These are phyloP conservation scores for Diutina catenulata DNA, from an alignment of 1,139 yeast species.

Conservation along the genomic window DNA sequence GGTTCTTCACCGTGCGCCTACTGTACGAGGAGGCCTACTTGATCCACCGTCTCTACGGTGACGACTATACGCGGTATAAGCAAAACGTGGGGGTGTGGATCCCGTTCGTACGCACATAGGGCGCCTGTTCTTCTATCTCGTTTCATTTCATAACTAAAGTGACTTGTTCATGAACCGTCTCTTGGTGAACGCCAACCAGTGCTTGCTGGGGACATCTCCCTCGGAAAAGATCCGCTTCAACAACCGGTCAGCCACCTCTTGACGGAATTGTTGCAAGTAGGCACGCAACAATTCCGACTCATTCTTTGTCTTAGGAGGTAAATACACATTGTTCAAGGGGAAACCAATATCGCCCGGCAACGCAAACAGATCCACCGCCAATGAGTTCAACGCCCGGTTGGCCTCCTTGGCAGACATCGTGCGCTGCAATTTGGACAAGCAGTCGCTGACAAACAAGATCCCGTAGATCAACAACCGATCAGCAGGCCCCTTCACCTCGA, in stretches of 20 bases:
- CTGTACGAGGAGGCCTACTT: neutral
- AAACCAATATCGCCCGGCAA: slow-evolving; percentile 94
- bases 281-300: slow-evolving; percentile 72
- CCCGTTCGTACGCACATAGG: neutral
- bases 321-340: slow-evolving; percentile 78
- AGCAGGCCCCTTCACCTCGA: slow-evolving; percentile 92
- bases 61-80: neutral
- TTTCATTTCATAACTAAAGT: too few relatives aligned
- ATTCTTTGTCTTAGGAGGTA: slow-evolving; percentile 60
- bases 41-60: neutral
- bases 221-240: slow-evolving; percentile 60
- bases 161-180: slow-evolving; percentile 87
- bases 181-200: slow-evolving; percentile 93
- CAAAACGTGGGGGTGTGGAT: neutral
- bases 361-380: slow-evolving; percentile 78
- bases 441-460: slow-evolving; percentile 79
- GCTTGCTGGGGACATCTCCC: slow-evolving; percentile 52
- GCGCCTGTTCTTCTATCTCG: too few relatives aligned
- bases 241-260: slow-evolving; percentile 77
- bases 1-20: neutral
- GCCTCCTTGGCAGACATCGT: slow-evolving; percentile 51
- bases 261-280: slow-evolving; percentile 87
- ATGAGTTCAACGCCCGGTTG: slow-evolving; percentile 58
- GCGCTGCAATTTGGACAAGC: slow-evolving; percentile 50
- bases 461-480: slow-evolving; percentile 95